Base-by-base conservation (phyloP, 2,329 filamentous ascomycete species). In the Aspergillus proliferans region DNA sequence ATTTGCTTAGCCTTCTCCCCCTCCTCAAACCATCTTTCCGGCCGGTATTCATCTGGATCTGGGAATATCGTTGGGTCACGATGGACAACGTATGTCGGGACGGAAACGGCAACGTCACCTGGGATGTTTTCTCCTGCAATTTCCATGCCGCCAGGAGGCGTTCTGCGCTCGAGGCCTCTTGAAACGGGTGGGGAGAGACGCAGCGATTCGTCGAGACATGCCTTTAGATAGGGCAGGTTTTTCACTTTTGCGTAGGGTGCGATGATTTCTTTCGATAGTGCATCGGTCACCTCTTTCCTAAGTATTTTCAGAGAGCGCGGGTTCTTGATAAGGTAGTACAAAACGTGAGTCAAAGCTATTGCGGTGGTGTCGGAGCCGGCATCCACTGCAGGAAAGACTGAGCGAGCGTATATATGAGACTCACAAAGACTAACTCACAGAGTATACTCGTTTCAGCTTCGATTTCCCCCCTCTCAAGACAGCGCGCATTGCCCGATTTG, bases 311-410 rank as follows among this genome's bases (percentile, higher is more conserved):
- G 10, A 7, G 9, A 12, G 18, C 19, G 8, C 8, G 55, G 57
- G 42, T 56, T 46, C 40, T 55, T 56, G 45, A 52, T 47, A 9
- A 60, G 43, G 41, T 52, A 50, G 47, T 60, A 62, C 33, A 62
- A 47, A 30, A 55, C 51, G 4, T 52, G 34, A 1, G 41, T 52
- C 26, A 61, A 30, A 1, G 54, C 52, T 4, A 58, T 56, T 3
- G 55, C 55, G 0, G 56, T 58, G 1, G 58, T 58, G 46, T 52
- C 48, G 3, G 45, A 44, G 3, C 48, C 48, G 7, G 48, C 45
- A 18, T 36, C 34, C 34, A 18, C 34, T 34, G 41, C 33, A 19
- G 45, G 39, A 21, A 34, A 18, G 9, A 46, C 4, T 28, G 9
- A 28, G 26, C 39, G 21, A 7, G 26, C 8, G 4, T 41, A 5